A percentile compares a stretch with the other conserved stretches of the same genome.
Conservation (phyloP, 192 early-diverging fungal species). For the Podila horticola region DNA sequence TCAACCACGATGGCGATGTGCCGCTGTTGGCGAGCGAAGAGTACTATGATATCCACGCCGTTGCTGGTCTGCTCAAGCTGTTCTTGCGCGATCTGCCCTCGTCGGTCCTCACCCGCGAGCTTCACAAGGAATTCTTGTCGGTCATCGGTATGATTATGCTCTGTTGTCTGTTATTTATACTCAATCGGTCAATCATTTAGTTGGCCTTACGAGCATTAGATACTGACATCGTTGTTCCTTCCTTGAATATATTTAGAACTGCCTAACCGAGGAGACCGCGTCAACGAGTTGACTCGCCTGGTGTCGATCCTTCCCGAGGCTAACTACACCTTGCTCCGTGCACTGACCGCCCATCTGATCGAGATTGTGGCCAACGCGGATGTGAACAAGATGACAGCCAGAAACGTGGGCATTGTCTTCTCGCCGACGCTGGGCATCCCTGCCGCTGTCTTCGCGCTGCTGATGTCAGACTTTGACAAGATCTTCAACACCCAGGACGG, state of each 20-base stretch:
- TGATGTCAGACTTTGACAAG: slow-evolving; percentile 92
- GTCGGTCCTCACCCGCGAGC: slow-evolving; percentile 85
- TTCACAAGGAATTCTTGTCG: slow-evolving; percentile 84
- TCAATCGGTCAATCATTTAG: background rate
- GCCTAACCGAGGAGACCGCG: slow-evolving; percentile 80
- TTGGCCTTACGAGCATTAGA: background rate
- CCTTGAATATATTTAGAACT: slow-evolving; percentile 64
- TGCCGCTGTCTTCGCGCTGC: slow-evolving; percentile 88
- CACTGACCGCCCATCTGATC: slow-evolving; percentile 90
- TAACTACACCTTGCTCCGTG: slow-evolving; percentile 92
- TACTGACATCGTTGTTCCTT: background rate
- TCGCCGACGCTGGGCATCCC: slow-evolving; percentile 94
- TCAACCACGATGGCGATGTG: slow-evolving; percentile 86
- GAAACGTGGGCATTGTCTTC: slow-evolving; percentile 97
- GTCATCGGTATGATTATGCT: slow-evolving; percentile 70
- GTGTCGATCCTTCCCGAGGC: slow-evolving; percentile 82
- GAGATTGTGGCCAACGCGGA: slow-evolving; percentile 85
- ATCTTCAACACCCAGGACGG: slow-evolving; percentile 77
- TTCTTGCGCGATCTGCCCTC: slow-evolving; percentile 91
- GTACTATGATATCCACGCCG: slow-evolving; percentile 91
- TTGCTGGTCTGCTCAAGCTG: slow-evolving; percentile 91
- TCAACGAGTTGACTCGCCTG: slow-evolving; percentile 84
- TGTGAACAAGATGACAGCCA: slow-evolving; percentile 94
- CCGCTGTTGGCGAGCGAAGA: slow-evolving; percentile 66
- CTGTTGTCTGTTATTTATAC: background rate